Evolutionary conservation across 2,329 filamentous ascomycete species (phyloP), one percentile per base, ranked within the genome.

Genomic region (Fusarium verticillioides): DNA sequence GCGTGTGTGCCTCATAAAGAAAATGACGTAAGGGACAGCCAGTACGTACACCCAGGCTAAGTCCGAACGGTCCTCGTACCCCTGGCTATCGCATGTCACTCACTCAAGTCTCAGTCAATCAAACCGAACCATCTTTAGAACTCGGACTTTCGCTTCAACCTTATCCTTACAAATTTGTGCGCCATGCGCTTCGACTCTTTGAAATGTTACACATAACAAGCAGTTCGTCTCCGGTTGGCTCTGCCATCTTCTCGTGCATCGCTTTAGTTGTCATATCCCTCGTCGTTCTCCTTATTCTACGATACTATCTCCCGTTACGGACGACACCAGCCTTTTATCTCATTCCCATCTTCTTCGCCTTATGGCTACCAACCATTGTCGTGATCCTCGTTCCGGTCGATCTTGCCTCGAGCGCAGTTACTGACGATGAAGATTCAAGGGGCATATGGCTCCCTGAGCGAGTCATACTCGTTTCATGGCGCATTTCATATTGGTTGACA

Each of bases 401-500:
- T 82, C 90, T 99, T 74, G 95, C 96, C 3, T 97, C 95, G 11
- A 96, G 90, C 79, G 92, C 94, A 28, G 88, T 90, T 53, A 91
- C 91, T 57, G 91, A 93, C 68, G 92, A 93, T 82, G 90, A 89
- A 68, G 87, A 89, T 21, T 88, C 90, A 21, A 89, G 92, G 75
- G 96, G 95, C 39, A 93, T 99, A 79, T 98, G 95, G 94, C 88
- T 99, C 39, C 93, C 94, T 9, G 87, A 93, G 74, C 86, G 91
- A 56, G 88, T 95, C 34, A 86, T 98, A 54, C 86, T 97, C 78
- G 94, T 98, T 30, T 92, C 93, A 65, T 99, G 96, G 96, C 90
- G 96, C 79, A 96, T 99, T 73, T 92, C 93, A 26, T 99, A 99
- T 84, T 99, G 96, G 96, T 87, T 99, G 62, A 98, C 96, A 1